Evolutionary conservation across 2,329 filamentous ascomycete species (phyloP).

Genomic region (Xylariaceae sp.): DNA sequence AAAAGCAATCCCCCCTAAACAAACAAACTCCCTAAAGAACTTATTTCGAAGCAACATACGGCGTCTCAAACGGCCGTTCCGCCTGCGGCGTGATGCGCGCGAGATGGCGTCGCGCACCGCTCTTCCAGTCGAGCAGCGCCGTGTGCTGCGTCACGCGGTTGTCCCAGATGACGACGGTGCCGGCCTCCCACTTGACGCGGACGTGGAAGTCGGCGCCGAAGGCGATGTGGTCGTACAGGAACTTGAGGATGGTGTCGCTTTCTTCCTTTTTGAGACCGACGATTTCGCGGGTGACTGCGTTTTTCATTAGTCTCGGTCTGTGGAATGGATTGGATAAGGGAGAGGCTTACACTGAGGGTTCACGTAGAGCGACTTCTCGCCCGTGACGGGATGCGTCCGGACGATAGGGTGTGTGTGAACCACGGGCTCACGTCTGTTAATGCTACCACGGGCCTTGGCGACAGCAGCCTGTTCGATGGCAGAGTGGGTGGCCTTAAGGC

Average conservation of each 20-base stretch:
- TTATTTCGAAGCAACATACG: slow-evolving; percentile 26
- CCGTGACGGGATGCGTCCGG: slow-evolving; percentile 74
- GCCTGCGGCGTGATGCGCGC: slow-evolving; percentile 80
- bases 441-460: slow-evolving; percentile 59
- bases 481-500: slow-evolving; percentile 74
- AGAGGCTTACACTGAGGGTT: slow-evolving; percentile 69
- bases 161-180: slow-evolving; percentile 84
- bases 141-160: slow-evolving; percentile 76
- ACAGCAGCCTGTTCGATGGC: slow-evolving; percentile 74
- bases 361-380: slow-evolving; percentile 77
- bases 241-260: slow-evolving; percentile 69
- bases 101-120: slow-evolving; percentile 70
- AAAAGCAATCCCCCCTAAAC: too few relatives aligned
- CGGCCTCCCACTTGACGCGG: slow-evolving; percentile 69
- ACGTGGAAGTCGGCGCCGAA: slow-evolving; percentile 67
- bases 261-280: slow-evolving; percentile 84
- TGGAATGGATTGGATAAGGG: background rate
- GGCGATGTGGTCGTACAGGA: slow-evolving; percentile 70
- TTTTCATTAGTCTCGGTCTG: background rate
- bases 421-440: slow-evolving; percentile 71
- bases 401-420: slow-evolving; percentile 71
- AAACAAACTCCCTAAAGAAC: too few relatives aligned
- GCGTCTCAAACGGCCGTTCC: slow-evolving; percentile 70
- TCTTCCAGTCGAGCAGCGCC: slow-evolving; percentile 75
- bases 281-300: slow-evolving; percentile 68